Base-by-base conservation (phyloP, 2,329 filamentous ascomycete species). In the Pyricularia sp. region DNA sequence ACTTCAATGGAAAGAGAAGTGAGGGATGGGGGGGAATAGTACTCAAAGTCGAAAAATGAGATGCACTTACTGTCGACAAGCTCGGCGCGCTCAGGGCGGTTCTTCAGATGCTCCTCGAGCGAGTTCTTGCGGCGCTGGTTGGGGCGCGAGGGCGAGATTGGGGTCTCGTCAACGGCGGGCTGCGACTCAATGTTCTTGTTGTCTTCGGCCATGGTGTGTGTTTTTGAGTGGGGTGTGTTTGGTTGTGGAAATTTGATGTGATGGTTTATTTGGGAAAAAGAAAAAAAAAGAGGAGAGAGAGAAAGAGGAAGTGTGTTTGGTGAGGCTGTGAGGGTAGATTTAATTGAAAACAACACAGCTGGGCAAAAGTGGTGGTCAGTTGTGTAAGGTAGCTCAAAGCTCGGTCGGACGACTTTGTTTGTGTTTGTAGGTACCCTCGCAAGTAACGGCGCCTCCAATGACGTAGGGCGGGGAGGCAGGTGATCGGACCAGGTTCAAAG, bases 61-160 rank as follows among this genome's bases (percentile, higher is more conserved):
- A 3, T 24, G 9, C 16, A n/a, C 85, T 68, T 79, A 93, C 90
- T 89, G 73, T 94, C 89, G 68, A 96, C 79, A 26, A 97, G 81
- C 71, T 91, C 86, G 44, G 91, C 84, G 65, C 89, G 86, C 26
- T 91, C 84, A 28, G 89, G 89, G 55, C 91, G 88, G 70, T 87
- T 84, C 73, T 87, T 83, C 64, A 91, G 80, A 71, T 90, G 85
- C 70, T 87, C 85, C 75, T 90, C 88, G 13, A 92, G 81, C 4
- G 88, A 91, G 78, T 90, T 87, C 74, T 83, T 84, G 70, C 85
- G 82, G 57, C 73, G 78, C 28, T 76, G 72, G 64, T 73, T 70
- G 63, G 81, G 78, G 59, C 80, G 79, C 68, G 79, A 78, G 66
- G 82, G 83, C 57, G 80, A 82, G 75, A 88, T 83, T 68, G 84